These are phyloP conservation scores for Entomortierella chlamydospora DNA, from an alignment of 192 early-diverging fungal species.

Conservation along the genomic window DNA sequence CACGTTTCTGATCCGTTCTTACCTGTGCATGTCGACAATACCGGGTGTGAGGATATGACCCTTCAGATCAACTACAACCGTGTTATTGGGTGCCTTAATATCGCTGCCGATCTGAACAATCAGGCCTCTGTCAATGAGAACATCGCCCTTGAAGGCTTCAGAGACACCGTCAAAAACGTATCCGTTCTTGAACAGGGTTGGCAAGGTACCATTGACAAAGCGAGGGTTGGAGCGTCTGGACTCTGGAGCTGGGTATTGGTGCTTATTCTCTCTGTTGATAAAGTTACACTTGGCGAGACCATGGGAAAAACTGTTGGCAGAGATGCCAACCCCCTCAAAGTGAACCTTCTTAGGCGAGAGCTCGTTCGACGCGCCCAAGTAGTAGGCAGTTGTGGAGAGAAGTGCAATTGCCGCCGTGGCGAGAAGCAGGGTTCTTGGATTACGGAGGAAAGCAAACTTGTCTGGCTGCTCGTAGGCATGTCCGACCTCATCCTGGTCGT, in stretches of 20 bases:
- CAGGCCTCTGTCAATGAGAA: slow-evolving; percentile 67
- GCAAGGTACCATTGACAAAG: slow-evolving; percentile 45
- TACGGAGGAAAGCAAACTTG: slow-evolving; percentile 38
- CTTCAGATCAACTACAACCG: slow-evolving; percentile 68
- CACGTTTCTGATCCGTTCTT: background rate
- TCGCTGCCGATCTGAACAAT: slow-evolving; percentile 61
- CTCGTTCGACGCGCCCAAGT: slow-evolving; percentile 45
- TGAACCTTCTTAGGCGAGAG: slow-evolving; percentile 38
- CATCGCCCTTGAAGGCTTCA: slow-evolving; percentile 56
- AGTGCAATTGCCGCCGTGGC: slow-evolving; percentile 48
- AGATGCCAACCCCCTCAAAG: slow-evolving; percentile 48
- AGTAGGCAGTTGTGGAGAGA: slow-evolving; percentile 34
- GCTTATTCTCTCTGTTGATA: slow-evolving; percentile 33
- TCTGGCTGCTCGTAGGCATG: slow-evolving; percentile 28
- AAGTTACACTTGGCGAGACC: slow-evolving; percentile 49
- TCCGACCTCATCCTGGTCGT: slow-evolving; percentile 45
- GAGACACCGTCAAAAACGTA: slow-evolving; percentile 66
- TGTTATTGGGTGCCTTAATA: slow-evolving; percentile 49
- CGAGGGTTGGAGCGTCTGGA: slow-evolving; percentile 58
- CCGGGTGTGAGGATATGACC: slow-evolving; percentile 81
- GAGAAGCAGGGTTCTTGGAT: slow-evolving; percentile 39
- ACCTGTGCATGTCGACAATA: slow-evolving; percentile 80
- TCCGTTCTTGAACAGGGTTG: slow-evolving; percentile 69
- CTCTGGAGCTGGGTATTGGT: slow-evolving; percentile 27
- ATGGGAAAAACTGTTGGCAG: slow-evolving; percentile 20